These are phyloP conservation scores for Deinandra increscens DNA, from an alignment of 129 eudicot species.

Conservation along the genomic window DNA sequence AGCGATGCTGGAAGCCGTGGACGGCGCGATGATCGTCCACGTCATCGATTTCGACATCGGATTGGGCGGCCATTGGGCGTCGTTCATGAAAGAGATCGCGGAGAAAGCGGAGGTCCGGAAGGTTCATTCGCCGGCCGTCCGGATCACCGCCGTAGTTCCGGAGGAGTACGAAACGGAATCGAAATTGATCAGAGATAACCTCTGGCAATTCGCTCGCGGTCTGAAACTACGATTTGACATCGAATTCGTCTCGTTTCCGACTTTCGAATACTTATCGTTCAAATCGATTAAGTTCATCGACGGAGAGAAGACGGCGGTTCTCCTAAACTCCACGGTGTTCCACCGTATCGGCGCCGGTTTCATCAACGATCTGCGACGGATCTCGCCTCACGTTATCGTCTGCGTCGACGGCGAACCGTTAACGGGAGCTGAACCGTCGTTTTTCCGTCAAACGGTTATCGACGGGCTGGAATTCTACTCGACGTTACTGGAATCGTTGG, in stretches of 20 bases:
- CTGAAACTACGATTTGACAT: slow-evolving; percentile 66
- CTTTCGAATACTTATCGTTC: slow-evolving; percentile 66
- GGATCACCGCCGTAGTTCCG: slow-evolving; percentile 76
- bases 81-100: slow-evolving; percentile 79
- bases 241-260: slow-evolving; percentile 59
- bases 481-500: slow-evolving; percentile 74
- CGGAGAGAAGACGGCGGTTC: slow-evolving; percentile 73
- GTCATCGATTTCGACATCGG: slow-evolving; percentile 93
- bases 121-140: slow-evolving; percentile 44
- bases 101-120: slow-evolving; percentile 57
- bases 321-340: slow-evolving; percentile 61
- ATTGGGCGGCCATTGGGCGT: slow-evolving; percentile 88
- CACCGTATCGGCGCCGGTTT: slow-evolving; percentile 65
- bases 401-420: slow-evolving; percentile 67
- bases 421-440: slow-evolving; percentile 50
- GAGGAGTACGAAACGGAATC: slow-evolving; percentile 71
- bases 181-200: slow-evolving; percentile 64
- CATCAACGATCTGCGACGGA: slow-evolving; percentile 56
- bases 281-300: slow-evolving; percentile 65
- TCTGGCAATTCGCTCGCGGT: slow-evolving; percentile 80
- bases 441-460: slow-evolving; percentile 65
- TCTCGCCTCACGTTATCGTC: slow-evolving; percentile 65
- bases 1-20: slow-evolving; percentile 86
- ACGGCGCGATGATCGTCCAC: slow-evolving; percentile 69
- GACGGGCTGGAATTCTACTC: slow-evolving; percentile 90